Conservation (phyloP, 805 yeast genomes). For the Jamesozyma spencerorum region DNA sequence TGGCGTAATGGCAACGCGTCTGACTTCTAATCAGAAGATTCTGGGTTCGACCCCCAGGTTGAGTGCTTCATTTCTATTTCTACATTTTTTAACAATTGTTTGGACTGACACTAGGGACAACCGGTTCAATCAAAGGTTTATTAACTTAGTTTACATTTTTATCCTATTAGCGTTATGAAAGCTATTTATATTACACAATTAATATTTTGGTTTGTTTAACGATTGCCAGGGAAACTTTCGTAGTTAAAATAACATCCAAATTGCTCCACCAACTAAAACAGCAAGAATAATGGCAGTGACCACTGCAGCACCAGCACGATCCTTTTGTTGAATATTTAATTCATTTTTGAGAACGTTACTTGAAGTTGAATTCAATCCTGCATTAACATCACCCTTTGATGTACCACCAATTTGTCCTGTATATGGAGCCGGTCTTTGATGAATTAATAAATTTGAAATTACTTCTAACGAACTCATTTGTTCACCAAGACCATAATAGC, state of each 20-base stretch:
- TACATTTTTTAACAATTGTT: too few relatives aligned
- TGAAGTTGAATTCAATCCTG: conserved; percentile 38
- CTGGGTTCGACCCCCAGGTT: conserved; percentile 50
- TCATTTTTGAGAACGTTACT: conserved; percentile 29
- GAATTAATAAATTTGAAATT: conserved; percentile 41
- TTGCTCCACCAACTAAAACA: conserved; percentile 50
- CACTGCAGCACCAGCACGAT: conserved; percentile 84
- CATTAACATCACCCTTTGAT: conserved; percentile 45
- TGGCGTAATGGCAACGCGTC: conserved; percentile 51
- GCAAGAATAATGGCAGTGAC: conserved; percentile 68
- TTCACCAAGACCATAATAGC: conserved; percentile 64
- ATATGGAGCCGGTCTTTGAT: conserved; percentile 42
- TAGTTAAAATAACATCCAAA: conserved; percentile 66
- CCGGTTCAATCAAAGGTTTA: too few relatives aligned
- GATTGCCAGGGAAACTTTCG: too few relatives aligned
- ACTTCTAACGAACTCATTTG: conserved; percentile 67
- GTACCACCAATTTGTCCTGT: conserved; percentile 46
- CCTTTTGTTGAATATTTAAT: conserved; percentile 47
- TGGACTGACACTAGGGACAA: too few relatives aligned
- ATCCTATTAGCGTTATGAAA: too few relatives aligned
- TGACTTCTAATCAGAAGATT: conserved; percentile 48
- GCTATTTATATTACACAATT: too few relatives aligned
- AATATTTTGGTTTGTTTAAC: too few relatives aligned
- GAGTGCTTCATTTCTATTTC: conserved; percentile 29
- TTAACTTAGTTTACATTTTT: too few relatives aligned